These are phyloP conservation scores for Irpex sp. DNA, from an alignment of 1,284 basidiomycete genomes.

Conservation along the genomic window DNA sequence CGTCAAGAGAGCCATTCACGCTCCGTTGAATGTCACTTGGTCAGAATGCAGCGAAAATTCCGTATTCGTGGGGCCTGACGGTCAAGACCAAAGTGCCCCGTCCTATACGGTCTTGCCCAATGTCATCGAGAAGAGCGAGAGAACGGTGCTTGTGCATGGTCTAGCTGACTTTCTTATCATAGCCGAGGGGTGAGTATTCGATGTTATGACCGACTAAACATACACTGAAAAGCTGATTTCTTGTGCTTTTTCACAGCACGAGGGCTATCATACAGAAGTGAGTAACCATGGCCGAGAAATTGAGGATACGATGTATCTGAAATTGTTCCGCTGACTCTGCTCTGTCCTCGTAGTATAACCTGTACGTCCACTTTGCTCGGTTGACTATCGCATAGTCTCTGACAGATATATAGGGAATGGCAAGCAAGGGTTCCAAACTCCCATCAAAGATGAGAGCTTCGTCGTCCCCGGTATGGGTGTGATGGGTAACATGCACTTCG, in stretches of 20 bases:
- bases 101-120: constrained; percentile 64
- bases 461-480: constrained; percentile 66
- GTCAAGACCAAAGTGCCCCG: constrained; percentile 55
- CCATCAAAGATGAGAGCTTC: constrained; percentile 62
- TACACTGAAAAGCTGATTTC: neutral
- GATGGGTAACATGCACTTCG: constrained; percentile 58
- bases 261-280: constrained; percentile 27
- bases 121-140: constrained; percentile 72
- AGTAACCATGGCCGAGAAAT: constrained; percentile 1
- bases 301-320: neutral
- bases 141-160: constrained; percentile 70
- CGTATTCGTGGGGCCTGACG: constrained; percentile 51
- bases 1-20: constrained; percentile 73
- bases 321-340: neutral
- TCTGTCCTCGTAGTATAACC: constrained; percentile 50
- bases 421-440: constrained; percentile 68
- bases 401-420: constrained; percentile 46
- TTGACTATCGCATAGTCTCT: constrained; percentile 16
- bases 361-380: constrained; percentile 38
- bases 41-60: constrained; percentile 54
- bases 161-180: constrained; percentile 70
- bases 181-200: constrained; percentile 55
- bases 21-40: constrained; percentile 61
- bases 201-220: neutral
- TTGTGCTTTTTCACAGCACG: neutral